These are phyloP conservation scores for Kodamaea lidongshanica DNA, from an alignment of 805 yeast genomes.

Conservation along the genomic window DNA sequence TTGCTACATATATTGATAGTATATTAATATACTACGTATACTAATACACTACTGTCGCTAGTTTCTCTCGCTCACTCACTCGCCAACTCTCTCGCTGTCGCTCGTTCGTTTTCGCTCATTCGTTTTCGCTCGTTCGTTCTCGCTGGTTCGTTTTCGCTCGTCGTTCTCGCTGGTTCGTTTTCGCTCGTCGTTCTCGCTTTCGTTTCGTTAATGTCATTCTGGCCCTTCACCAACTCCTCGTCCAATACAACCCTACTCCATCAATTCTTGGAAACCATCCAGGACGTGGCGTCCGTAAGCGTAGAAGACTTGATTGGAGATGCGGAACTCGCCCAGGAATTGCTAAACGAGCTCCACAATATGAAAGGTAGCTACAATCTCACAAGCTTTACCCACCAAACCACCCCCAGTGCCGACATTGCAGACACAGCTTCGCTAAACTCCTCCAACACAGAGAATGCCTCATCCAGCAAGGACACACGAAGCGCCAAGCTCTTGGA, in stretches of 20 bases:
- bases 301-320: constrained; percentile 31
- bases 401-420: constrained; percentile 5
- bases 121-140: no score
- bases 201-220: constrained; percentile 35
- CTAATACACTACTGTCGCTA: no score
- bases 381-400: constrained; percentile 16
- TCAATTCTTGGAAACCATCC: constrained; percentile 34
- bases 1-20: no score
- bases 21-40: no score
- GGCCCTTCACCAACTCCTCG: constrained; percentile 39
- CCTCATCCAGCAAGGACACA: constrained; percentile 25
- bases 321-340: constrained; percentile 29
- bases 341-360: constrained; percentile 31
- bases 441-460: constrained; percentile 27
- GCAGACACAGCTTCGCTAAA: constrained; percentile 29
- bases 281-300: constrained; percentile 25
- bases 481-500: constrained; percentile 58
- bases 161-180: background rate
- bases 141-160: no score
- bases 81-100: no score
- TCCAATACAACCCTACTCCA: constrained; percentile 34
- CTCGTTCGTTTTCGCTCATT: no score
- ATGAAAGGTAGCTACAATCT: constrained; percentile 29
- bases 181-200: background rate
- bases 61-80: background rate